Evolutionary conservation across 495 filamentous ascomycete genomes (phyloP).

Genomic region (Ascobolus immersus): DNA sequence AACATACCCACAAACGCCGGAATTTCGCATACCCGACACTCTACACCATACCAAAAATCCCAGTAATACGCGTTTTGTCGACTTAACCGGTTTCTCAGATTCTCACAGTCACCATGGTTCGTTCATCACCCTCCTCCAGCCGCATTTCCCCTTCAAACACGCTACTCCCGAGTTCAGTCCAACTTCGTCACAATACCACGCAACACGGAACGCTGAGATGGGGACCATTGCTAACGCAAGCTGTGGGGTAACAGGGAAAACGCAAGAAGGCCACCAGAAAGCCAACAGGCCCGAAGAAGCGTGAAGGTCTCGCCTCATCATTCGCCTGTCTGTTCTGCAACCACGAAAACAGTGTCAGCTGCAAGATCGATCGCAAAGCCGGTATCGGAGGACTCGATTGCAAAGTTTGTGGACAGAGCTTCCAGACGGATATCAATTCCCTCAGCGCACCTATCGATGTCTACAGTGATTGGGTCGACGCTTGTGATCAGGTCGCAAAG

Average conservation of each 20-base stretch:
- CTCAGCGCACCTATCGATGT: conserved; percentile 46
- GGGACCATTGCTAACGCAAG: too few relatives aligned
- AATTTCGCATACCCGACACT: too few relatives aligned
- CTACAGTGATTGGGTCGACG: conserved; percentile 95
- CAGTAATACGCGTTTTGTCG: too few relatives aligned
- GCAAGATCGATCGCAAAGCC: conserved; percentile 76
- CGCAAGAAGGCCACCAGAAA: conserved; percentile 80
- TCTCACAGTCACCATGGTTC: too few relatives aligned
- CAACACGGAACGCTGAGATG: too few relatives aligned
- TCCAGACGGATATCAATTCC: conserved; percentile 75
- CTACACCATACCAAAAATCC: too few relatives aligned
- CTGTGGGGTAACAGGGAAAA: conserved; percentile 79
- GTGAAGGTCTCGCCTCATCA: conserved; percentile 58
- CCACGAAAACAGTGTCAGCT: conserved; percentile 69
- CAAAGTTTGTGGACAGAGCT: conserved; percentile 79
- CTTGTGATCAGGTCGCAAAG: conserved; percentile 60
- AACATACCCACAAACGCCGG: too few relatives aligned
- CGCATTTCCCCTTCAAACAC: too few relatives aligned
- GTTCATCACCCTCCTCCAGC: too few relatives aligned
- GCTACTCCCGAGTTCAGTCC: too few relatives aligned
- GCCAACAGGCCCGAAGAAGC: conserved; percentile 54
- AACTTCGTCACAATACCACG: too few relatives aligned
- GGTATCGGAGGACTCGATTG: conserved; percentile 63
- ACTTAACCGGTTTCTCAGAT: too few relatives aligned
- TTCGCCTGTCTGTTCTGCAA: conserved; percentile 98